These are phyloP conservation scores for Citrus sp. DNA, from an alignment of 345 rosid genomes.

Conservation along the genomic window DNA sequence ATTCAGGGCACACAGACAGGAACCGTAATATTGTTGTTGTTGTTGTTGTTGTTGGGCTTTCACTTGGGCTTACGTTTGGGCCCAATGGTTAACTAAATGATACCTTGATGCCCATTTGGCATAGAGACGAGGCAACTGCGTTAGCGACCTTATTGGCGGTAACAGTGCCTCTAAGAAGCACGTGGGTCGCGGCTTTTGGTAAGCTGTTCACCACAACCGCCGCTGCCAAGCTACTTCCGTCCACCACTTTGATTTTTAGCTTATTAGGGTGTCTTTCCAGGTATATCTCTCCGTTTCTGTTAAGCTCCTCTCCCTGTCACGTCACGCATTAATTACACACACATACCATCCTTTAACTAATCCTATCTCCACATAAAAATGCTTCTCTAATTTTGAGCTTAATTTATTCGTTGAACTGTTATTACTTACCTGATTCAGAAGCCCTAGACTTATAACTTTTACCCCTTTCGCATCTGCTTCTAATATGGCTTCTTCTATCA, in stretches of 20 bases:
- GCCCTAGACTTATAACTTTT: slow-evolving; percentile 41
- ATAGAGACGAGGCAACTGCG: slow-evolving; percentile 32
- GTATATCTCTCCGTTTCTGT: slow-evolving; percentile 43
- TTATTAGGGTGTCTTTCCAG: slow-evolving; percentile 36
- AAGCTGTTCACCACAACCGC: slow-evolving; percentile 43
- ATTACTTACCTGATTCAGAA: slow-evolving; percentile 40
- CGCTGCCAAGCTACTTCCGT: slow-evolving; percentile 54
- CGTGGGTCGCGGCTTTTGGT: slow-evolving; percentile 34
- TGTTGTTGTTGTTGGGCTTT: too few relatives aligned
- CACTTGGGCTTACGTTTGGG: too few relatives aligned
- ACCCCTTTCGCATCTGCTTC: slow-evolving; percentile 38
- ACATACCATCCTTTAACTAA: too few relatives aligned
- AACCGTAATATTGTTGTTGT: too few relatives aligned
- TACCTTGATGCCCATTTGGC: slow-evolving; percentile 43
- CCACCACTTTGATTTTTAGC: slow-evolving; percentile 46
- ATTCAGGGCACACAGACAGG: neutral
- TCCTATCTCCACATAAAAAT: too few relatives aligned
- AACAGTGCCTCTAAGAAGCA: slow-evolving; percentile 40
- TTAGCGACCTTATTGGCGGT: slow-evolving; percentile 29
- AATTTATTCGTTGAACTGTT: neutral
- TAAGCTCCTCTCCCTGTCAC: slow-evolving; percentile 46
- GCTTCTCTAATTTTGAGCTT: too few relatives aligned
- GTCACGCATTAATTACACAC: too few relatives aligned
- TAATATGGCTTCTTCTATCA: slow-evolving; percentile 39
- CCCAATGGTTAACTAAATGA: neutral